Evolutionary conservation across 2,329 filamentous ascomycete genomes (phyloP), one percentile per base, ranked within the genome.

Genomic region (Didymella pinodella): DNA sequence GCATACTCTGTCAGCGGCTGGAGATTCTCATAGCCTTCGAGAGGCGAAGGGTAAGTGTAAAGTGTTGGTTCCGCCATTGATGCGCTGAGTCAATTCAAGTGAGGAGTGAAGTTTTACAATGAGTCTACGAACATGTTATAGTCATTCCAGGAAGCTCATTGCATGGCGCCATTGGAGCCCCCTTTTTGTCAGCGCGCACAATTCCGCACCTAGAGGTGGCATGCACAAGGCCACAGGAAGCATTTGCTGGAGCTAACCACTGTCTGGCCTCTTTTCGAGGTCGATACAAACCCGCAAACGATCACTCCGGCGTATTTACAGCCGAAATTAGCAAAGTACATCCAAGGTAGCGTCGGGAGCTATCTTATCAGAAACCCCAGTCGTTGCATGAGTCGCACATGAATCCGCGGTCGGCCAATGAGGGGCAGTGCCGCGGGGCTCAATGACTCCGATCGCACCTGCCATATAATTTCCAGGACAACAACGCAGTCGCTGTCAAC

Each of bases 11-110:
- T 75, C 6, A 90, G 75, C 25, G 86, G 82, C 26, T 82, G 77
- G n/a, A 83, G 82, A 48, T 82, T 75, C 66, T 86, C 82, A 69
- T 85, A 89, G 20, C 86, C 87, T 26, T 79, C 76, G 2, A 89
- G 75, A 14, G 87, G 87, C 16, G 84, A 87, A 1, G 83, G 78
- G 67, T 85, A 87, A 1, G 77, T 79, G 61, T 82, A 82, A 3
- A 75, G 69, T 56, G 75, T 77, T 12, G 77, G 76, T 48, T 79
- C 79, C 5, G 79, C 65, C 79, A 81, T 81, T 41, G 28, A 7
- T 47, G 11, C 32, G 26, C 45, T 48, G 56, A 45, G 61, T 41
- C 63, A 26, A 18, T 29, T 32, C 56, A 64, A 59, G 46, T 57
- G 22, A 36, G 3, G 8, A 8, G 16, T 20, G 6, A 16, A 12